Conservation (phyloP, 106 monocot species). For the Apostasia ramifera region DNA sequence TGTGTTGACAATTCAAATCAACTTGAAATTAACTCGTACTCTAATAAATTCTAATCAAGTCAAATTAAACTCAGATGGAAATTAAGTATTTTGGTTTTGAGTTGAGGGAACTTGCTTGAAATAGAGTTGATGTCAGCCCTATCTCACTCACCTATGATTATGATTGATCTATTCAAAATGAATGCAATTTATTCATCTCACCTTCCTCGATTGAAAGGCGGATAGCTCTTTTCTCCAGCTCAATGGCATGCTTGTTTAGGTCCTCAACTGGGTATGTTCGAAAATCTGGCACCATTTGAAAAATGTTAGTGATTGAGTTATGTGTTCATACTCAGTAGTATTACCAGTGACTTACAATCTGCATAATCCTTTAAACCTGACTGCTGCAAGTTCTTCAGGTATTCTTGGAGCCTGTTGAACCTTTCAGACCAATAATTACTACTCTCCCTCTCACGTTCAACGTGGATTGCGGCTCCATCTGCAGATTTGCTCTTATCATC, state of each 20-base stretch:
- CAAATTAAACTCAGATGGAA: too few relatives aligned
- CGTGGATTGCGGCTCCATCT: background rate
- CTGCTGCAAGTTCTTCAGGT: slow-evolving; percentile 2
- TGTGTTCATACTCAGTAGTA: background rate
- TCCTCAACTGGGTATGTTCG: slow-evolving; percentile 4
- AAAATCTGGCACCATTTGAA: background rate
- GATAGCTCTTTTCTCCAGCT: slow-evolving; percentile 9
- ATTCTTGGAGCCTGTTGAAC: slow-evolving; percentile 3
- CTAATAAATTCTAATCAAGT: too few relatives aligned
- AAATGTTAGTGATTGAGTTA: background rate
- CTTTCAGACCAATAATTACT: slow-evolving; percentile 6
- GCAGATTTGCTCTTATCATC: background rate
- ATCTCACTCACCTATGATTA: too few relatives aligned
- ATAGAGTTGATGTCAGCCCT: too few relatives aligned
- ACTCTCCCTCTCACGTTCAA: background rate
- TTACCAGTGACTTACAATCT: background rate
- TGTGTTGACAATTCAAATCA: too few relatives aligned
- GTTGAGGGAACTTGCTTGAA: too few relatives aligned
- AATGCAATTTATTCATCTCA: background rate
- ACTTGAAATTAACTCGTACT: too few relatives aligned
- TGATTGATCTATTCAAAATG: background rate
- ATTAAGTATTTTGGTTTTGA: too few relatives aligned
- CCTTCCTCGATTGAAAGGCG: slow-evolving; percentile 5
- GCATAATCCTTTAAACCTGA: slow-evolving; percentile 8
- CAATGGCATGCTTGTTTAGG: slow-evolving; percentile 2